Evolutionary conservation across 441 rosid species (phyloP), one percentile per base, ranked within the genome.

Genomic region (Pelargonium citronellum): DNA sequence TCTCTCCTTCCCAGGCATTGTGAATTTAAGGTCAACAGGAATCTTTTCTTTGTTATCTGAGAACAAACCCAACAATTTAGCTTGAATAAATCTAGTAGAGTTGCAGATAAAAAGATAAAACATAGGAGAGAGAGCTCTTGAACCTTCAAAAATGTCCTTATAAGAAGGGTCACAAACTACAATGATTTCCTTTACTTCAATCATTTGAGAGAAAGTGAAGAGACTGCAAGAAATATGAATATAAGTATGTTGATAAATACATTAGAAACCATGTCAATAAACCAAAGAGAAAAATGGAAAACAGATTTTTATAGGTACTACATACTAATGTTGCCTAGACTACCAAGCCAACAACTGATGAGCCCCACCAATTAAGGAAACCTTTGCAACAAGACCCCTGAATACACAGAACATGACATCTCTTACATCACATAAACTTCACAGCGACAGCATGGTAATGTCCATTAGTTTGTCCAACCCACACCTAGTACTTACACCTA

Each of bases 121-220:
- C 7, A 15, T 16, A 12, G 57, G n/a, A 49, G 69, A 30, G 69
- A 61, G 67, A 67, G 71, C 67, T 58, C 7, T 65, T 2, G 71
- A 72, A 92, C 98, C 97, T 93, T 91, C 89, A 77, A 93, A 91
- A 53, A 89, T 75, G 68, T 93, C 97, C 64, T 77, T 74, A 86
- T 91, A 93, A 34, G 92, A 89, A 41, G 97, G 96, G 86, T 93
- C 95, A 64, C 98, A 93, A 16, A 93, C 97, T 55, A 93, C 93
- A 67, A 93, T 75, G 74, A 93, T 88, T 83, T 93, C 98, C 81
- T 89, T 89, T 73, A 93, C 91, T 86, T 87, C 81, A 71, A 64
- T 66, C 96, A 91, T 87, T 63, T 73, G 77, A 7, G 97, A 85
- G 81, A 93, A 91, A 5, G 92, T 87, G 83, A 83, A 87, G 12